Percentiles rank a stretch among this genome's conserved stretches.
Evolutionary conservation across 495 filamentous ascomycete species (phyloP).

Genomic region (Elasticomyces elasticus): DNA sequence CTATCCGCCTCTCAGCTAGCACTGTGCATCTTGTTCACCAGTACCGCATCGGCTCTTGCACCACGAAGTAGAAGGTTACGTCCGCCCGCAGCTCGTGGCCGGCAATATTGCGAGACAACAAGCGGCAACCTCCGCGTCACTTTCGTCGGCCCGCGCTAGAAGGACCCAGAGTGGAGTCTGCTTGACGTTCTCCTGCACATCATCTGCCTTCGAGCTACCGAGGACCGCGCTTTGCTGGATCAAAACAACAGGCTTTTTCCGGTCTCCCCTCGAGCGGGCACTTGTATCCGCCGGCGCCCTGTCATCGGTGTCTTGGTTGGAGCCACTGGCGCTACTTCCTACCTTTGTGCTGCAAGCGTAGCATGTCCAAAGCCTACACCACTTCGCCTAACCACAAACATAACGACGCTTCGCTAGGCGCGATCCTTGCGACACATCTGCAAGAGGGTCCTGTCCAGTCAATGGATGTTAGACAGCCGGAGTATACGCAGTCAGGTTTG

Average conservation of each 20-base stretch:
- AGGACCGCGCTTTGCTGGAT: conserved; percentile 29
- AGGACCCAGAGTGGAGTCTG: conserved; percentile 8
- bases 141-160: conserved; percentile 16
- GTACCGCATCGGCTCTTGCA: neutral
- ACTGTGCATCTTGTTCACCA: neutral
- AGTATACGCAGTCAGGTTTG: conserved; percentile 99
- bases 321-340: conserved; percentile 18
- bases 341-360: conserved; percentile 23
- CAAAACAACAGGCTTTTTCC: conserved; percentile 29
- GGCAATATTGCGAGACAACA: neutral
- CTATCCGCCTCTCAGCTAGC: conserved; percentile 15
- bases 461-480: conserved; percentile 86
- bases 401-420: conserved; percentile 25
- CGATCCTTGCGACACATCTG: conserved; percentile 27
- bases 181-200: conserved; percentile 29
- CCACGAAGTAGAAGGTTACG: neutral
- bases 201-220: conserved; percentile 29
- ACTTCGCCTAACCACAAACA: conserved; percentile 23
- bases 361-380: conserved; percentile 33
- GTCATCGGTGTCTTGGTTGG: conserved; percentile 15
- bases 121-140: neutral
- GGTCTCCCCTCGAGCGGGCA: conserved; percentile 23
- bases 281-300: conserved; percentile 21
- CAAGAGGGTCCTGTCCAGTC: conserved; percentile 34
- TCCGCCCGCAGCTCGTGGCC: neutral